Evolutionary conservation across 371 early-diverging fungal genomes (phyloP).

Genomic region (Chytridium lagenaria): DNA sequence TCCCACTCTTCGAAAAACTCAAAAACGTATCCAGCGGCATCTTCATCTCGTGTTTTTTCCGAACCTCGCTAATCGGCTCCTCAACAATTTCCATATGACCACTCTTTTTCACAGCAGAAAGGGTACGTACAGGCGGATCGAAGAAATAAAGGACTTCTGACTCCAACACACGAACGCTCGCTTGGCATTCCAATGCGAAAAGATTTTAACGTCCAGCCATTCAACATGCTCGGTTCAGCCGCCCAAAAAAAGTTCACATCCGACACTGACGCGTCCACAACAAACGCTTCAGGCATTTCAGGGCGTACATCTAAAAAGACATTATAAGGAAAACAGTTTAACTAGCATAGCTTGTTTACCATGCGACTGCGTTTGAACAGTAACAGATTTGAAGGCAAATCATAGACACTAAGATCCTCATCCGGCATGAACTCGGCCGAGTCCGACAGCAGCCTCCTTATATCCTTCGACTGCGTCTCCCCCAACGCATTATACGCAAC

Average conservation of each 20-base stretch:
- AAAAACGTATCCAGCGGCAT: not conserved
- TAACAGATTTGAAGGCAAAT: not conserved
- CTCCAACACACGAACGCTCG: not conserved
- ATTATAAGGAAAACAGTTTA: too few species aligned
- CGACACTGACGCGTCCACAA: not conserved
- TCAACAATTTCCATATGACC: not conserved
- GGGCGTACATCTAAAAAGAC: not conserved
- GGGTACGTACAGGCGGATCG: not conserved
- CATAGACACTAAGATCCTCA: not conserved
- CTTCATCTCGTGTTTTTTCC: not conserved
- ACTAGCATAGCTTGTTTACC: not conserved
- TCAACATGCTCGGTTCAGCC: not conserved
- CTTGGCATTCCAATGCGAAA: slow-evolving; percentile 18
- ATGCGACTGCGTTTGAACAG: not conserved
- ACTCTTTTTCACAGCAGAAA: not conserved
- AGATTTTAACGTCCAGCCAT: not conserved
- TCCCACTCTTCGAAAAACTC: not conserved
- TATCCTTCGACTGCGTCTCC: slow-evolving; percentile 9
- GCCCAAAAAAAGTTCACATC: not conserved
- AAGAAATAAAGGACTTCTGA: not conserved
- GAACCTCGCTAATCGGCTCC: not conserved
- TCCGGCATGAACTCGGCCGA: not conserved
- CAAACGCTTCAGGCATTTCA: not conserved
- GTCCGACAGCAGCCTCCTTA: not conserved
- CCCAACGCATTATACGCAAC: slow-evolving; percentile 16